Evolutionary conservation across 345 rosid genomes (phyloP), one percentile per base, ranked within the genome.

Genomic region (Toxicodendron radicans): DNA sequence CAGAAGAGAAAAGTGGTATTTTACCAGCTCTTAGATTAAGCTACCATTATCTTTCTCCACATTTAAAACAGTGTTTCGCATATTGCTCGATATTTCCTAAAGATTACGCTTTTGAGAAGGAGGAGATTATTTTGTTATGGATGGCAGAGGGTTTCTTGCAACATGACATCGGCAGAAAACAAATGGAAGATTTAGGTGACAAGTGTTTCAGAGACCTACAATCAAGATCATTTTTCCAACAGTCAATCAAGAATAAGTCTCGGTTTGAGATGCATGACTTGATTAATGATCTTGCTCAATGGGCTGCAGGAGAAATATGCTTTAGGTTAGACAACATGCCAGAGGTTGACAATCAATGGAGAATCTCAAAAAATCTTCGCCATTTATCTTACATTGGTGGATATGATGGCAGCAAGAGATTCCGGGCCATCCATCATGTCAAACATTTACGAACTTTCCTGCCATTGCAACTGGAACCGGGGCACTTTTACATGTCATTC

Each of bases 51-150:
- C 84, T 83, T 53, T 74, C 84, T 64, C 51, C 78, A 58, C 67
- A 72, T 51, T 76, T 83, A 48, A 83, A 83, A 62, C 79, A 58
- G 9, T 85, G 83, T 23, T 85, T 85, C 67, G 80, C 82, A 5
- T 64, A 76, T 58, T 83, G 83, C 70, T 75, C 85, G 9, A 33
- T 81, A 51, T 70, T 83, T 17, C 82, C 84, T 23, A 80, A 83
- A 38, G 84, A 80, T 24, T 74, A 78, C 62, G 80, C 58, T 64
- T 80, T 83, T 32, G 43, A 75, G 0, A 73, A 52, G 59, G 82
- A 83, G n/a, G 18, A 78, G 8, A 10, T 80, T 58, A 76, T 78
- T 8, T 78, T 78, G 13, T 38, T 83, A 52, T 83, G 86, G 86
- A 83, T 78, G 86, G 84, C 80, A 24, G 32, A 72, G 58, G 86